Evolutionary conservation across 2,329 filamentous ascomycete genomes (phyloP).

Genomic region (Botryotinia globosa): DNA sequence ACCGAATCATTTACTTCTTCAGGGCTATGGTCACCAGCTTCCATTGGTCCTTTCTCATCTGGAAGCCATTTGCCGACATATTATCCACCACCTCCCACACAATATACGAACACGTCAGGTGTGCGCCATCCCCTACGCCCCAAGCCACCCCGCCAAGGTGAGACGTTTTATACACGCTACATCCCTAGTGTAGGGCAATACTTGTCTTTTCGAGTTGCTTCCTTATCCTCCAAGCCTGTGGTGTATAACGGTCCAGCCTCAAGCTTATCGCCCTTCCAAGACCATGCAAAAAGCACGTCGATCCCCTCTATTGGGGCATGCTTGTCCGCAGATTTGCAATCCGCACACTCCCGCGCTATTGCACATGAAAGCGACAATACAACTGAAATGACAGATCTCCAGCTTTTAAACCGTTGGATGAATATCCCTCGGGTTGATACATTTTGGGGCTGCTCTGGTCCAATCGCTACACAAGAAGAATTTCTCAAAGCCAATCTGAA

Average conservation of each 20-base stretch:
- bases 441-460: conserved; percentile 76
- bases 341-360: conserved; percentile 45
- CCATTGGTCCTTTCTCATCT: conserved; percentile 71
- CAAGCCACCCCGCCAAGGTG: conserved; percentile 85
- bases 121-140: conserved; percentile 82
- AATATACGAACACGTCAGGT: conserved; percentile 75
- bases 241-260: conserved; percentile 59
- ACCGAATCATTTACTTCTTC: conserved; percentile 44
- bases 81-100: conserved; percentile 78
- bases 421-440: conserved; percentile 75
- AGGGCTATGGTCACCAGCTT: conserved; percentile 41
- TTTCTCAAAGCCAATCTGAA: conserved; percentile 67
- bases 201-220: conserved; percentile 83
- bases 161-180: conserved; percentile 86
- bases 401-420: conserved; percentile 84
- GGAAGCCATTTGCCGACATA: conserved; percentile 85
- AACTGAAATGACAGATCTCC: conserved; percentile 50
- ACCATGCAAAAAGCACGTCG: conserved; percentile 32
- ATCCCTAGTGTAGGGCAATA: conserved; percentile 80
- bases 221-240: conserved; percentile 60
- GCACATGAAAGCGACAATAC: conserved; percentile 32
- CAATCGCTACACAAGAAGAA: conserved; percentile 53
- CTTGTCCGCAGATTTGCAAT: conserved; percentile 41
- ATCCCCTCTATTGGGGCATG: conserved; percentile 36
- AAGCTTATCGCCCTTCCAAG: conserved; percentile 29